A percentile compares a stretch with the other conserved stretches of the same genome.
These are phyloP conservation scores for Vitis cinerea DNA, from an alignment of 164 flowering plant genomes.

Conservation along the genomic window DNA sequence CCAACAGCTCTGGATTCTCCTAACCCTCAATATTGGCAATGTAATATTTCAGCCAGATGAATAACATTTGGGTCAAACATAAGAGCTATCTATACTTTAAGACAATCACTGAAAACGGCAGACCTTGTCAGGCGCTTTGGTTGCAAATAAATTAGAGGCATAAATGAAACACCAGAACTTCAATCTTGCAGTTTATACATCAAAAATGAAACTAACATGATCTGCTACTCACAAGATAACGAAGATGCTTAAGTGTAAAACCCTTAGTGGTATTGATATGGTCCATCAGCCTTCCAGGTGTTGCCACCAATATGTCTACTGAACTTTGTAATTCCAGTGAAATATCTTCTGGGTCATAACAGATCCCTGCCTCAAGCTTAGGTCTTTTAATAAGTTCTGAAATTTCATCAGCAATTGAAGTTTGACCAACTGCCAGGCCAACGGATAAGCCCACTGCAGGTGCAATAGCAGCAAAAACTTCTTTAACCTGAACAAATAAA, in stretches of 20 bases:
- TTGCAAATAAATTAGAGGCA: background rate
- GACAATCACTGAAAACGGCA: background rate
- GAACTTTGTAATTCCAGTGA: conserved; percentile 41
- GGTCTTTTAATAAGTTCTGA: conserved; percentile 68
- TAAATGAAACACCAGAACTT: background rate
- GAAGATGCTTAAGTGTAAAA: conserved; percentile 86
- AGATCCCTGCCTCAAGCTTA: conserved; percentile 54
- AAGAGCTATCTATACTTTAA: background rate
- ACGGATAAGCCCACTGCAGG: conserved; percentile 88
- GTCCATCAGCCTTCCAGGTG: conserved; percentile 96
- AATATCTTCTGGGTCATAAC: conserved; percentile 65
- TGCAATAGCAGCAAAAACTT: conserved; percentile 81
- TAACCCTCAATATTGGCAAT: background rate
- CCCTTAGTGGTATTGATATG: conserved; percentile 83
- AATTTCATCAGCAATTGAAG: conserved; percentile 82
- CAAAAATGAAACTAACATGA: background rate
- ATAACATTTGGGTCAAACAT: background rate
- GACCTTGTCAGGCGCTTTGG: background rate
- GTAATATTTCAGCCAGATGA: too few relatives aligned
- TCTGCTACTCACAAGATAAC: conserved; percentile 67
- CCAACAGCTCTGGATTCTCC: too few relatives aligned
- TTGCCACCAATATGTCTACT: conserved; percentile 91
- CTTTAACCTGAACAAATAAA: conserved; percentile 63
- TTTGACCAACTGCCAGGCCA: conserved; percentile 91
- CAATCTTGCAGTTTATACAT: background rate